Evolutionary conservation across 139 green algal genomes (phyloP), one percentile per base, ranked within the genome.

Genomic region (Haematococcus sp.): DNA sequence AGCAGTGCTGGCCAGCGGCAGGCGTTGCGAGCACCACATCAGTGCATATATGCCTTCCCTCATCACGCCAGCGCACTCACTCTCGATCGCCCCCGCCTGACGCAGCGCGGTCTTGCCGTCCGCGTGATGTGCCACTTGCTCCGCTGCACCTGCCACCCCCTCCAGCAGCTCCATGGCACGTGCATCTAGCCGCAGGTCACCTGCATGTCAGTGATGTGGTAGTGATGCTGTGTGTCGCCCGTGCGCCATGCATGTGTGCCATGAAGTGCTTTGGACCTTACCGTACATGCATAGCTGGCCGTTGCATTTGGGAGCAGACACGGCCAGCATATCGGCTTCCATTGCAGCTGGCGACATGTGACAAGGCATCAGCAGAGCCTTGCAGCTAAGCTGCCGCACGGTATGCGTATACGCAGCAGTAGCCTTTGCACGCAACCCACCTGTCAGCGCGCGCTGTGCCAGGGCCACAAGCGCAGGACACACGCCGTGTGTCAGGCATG

Each of bases 101-200:
- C 79, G 17, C 27, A 70, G 49, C 13, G 79, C 79, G n/a, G 74
- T 63, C 79, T 84, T 84, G 43, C 79, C 72, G 11, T 74, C 5
- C 1, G 55, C 31, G 59, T 79, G 71, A 60, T 83, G 77, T 34
- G 66, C 73, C 15, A 83, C 23, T 64, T 82, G 76, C 65, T 82
- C 65, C 40, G 77, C 23, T 44, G 70, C 70, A n/a, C 25, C 65
- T 17, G 76, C 76, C 25, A 67, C 63, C 43, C 46, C 54, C 65
- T 78, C 70, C 51, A 73, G 22, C 44, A 60, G 33, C 0, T 61
- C 64, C 71, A 78, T 78, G 17, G 70, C 27, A 3, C 44, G 25
- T 0, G 55, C 33, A 23, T 82, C 76, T 34, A 82, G 74, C 55
- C 35, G 74, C n/a, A 81, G 34, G 63, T 82, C 76, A 13, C 76